These are phyloP conservation scores for Microbotryum scabiosae DNA, from an alignment of 1,284 basidiomycete species.

Conservation along the genomic window DNA sequence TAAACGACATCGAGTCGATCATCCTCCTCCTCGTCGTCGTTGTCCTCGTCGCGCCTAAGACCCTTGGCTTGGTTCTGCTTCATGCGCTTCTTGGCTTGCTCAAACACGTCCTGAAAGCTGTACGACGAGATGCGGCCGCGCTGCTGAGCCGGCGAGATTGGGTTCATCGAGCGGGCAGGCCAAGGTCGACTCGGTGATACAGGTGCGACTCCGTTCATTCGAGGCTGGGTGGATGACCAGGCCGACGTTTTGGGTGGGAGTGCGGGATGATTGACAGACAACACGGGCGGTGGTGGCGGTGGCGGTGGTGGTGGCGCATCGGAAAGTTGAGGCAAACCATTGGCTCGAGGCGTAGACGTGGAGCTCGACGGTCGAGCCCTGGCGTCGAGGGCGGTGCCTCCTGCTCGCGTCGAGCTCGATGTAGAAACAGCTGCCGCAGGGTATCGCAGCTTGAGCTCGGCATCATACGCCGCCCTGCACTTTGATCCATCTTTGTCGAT, in stretches of 20 bases:
- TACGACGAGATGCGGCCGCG: slow-evolving; percentile 1
- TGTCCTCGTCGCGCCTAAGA: not conserved
- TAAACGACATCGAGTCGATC: slow-evolving; percentile 5
- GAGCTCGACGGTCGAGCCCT: no score
- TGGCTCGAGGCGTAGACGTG: no score
- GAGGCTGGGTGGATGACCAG: no score
- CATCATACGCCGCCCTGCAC: no score
- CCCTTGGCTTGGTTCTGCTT: not conserved
- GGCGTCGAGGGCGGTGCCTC: no score
- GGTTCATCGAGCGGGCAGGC: not conserved
- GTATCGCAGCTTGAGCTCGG: not conserved
- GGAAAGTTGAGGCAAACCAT: no score
- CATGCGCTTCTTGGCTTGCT: slow-evolving; percentile 2
- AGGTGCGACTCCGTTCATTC: no score
- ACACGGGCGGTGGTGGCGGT: no score
- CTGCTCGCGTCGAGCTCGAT: slow-evolving; percentile 1
- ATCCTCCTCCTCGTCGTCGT: slow-evolving; percentile 5
- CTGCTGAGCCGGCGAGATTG: slow-evolving; percentile 7
- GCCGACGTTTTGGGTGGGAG: no score
- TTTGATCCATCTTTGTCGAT: slow-evolving; percentile 12
- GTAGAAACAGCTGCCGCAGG: not conserved
- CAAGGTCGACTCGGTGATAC: not conserved
- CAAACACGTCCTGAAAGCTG: not conserved
- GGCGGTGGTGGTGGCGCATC: no score
- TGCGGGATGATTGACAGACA: no score